Base-by-base conservation (phyloP, 805 yeast genomes). In the Candida orba region DNA sequence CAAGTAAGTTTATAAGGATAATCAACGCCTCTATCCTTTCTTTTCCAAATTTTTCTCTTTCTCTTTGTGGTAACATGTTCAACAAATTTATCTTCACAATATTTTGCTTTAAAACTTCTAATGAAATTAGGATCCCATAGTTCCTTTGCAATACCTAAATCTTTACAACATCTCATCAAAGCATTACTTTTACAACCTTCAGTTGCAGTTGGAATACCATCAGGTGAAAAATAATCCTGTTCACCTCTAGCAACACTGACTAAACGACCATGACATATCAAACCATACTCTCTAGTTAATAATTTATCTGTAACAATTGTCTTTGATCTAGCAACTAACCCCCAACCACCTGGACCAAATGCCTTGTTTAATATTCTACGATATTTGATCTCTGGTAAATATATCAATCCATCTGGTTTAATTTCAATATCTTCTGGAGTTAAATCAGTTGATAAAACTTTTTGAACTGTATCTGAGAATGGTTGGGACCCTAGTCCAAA, bases 301-400 rank as follows among this genome's bases (percentile, higher is more conserved):
- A 79, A 72, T 49, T 75, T 79, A 27, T 79, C 74, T 2, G 95
- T 83, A 29, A 93, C 78, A 42, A 78, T 68, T 1, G 95, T 84
- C 51, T 85, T 91, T 0, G 95, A 80, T 44, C 99, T 70, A 10
- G 99, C 98, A 1, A 95, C 96, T 44, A 93, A 69, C 1, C 98
- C 98, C 99, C 99, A 93, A 2, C 95, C 97, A 24, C 99, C 99
- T 7, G 99, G 96, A 4, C 99, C 99, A 69, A 93, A 91, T 0
- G 98, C 95, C 33, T 73, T 72, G 64, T 91, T 91, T 52, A 93
- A 65, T 20, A 90, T 82, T 37, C 99, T 75, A 51, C 99, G 76
- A 60, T 93, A 93, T 60, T 91, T 91, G 65, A 93, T 93, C 62
- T 93, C 99, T 0, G 99, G 99, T 37, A 93, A 68, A 56, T 87